A percentile compares a stretch with the other conserved stretches of the same genome.
These are phyloP conservation scores for Exsudoporus frostii DNA, from an alignment of 768 basidiomycete species.

Conservation along the genomic window DNA sequence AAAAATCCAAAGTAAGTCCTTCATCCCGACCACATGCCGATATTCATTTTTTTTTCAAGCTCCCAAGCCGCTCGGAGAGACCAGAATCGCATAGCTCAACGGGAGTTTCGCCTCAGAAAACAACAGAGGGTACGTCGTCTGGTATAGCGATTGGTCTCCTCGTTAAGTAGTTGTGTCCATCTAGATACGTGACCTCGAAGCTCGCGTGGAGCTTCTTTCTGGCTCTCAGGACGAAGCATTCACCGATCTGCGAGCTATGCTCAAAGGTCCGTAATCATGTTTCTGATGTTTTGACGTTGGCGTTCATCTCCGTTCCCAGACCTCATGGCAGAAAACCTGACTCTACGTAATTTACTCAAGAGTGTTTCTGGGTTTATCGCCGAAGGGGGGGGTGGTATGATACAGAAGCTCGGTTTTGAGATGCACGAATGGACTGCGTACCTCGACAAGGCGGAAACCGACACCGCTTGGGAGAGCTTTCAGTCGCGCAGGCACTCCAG, in stretches of 20 bases:
- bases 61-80: constrained; percentile 86
- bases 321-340: constrained; percentile 87
- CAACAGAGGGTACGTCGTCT: constrained; percentile 66
- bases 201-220: constrained; percentile 90
- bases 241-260: constrained; percentile 75
- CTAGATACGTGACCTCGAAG: constrained; percentile 93
- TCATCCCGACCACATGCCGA: constrained; percentile 9
- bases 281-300: background rate
- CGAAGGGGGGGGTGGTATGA: constrained; percentile 76
- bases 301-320: constrained; percentile 42
- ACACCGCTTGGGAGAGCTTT: constrained; percentile 90
- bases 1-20: constrained; percentile 79
- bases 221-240: constrained; percentile 89
- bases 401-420: constrained; percentile 79
- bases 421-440: constrained; percentile 74
- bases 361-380: constrained; percentile 79
- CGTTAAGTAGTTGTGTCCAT: constrained; percentile 4
- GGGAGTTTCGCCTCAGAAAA: constrained; percentile 89
- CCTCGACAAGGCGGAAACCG: constrained; percentile 84
- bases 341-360: constrained; percentile 74
- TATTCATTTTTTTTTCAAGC: constrained; percentile 38
- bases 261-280: constrained; percentile 53
- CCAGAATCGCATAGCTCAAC: constrained; percentile 89
- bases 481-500: constrained; percentile 56
- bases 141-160: background rate